Conservation (phyloP, 2,329 filamentous ascomycete species). For the Verruconis gallopava region DNA sequence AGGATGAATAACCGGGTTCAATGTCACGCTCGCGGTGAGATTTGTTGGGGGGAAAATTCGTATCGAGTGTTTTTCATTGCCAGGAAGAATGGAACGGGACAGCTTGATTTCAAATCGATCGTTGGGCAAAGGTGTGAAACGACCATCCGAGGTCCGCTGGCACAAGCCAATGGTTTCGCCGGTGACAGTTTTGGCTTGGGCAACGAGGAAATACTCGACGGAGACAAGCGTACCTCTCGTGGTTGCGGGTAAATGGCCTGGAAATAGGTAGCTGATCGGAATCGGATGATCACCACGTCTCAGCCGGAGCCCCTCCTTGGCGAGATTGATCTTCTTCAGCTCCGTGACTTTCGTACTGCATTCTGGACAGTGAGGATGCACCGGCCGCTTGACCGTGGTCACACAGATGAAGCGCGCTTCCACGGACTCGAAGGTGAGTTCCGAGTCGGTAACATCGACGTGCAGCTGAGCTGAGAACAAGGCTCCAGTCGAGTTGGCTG, state of each 20-base stretch:
- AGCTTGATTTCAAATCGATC: conserved; percentile 54
- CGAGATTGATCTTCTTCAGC: conserved; percentile 66
- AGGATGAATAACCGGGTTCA: conserved; percentile 74
- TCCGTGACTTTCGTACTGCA: conserved; percentile 62
- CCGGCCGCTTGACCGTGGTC: conserved; percentile 68
- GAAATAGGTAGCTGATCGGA: conserved; percentile 79
- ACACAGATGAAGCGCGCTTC: conserved; percentile 58
- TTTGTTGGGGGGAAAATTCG: conserved; percentile 95
- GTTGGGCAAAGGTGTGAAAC: conserved; percentile 6
- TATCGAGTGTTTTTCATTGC: conserved; percentile 74
- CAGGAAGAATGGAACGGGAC: conserved; percentile 66
- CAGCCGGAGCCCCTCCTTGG: conserved; percentile 28
- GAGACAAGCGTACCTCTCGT: conserved; percentile 58
- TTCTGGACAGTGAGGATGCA: conserved; percentile 58
- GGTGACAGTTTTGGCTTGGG: conserved; percentile 48
- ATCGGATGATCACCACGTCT: conserved; percentile 55
- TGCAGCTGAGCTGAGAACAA: conserved; percentile 74
- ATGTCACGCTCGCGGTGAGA: conserved; percentile 71
- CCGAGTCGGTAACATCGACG: conserved; percentile 53
- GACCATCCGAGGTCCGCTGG: not conserved
- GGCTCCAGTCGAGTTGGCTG: conserved; percentile 66
- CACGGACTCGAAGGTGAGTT: conserved; percentile 57
- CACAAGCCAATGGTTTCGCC: conserved; percentile 49
- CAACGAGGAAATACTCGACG: conserved; percentile 29
- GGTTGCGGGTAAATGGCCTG: conserved; percentile 73